Conservation (phyloP, 2,329 filamentous ascomycete genomes). For the Rhynchosporium agropyri region DNA sequence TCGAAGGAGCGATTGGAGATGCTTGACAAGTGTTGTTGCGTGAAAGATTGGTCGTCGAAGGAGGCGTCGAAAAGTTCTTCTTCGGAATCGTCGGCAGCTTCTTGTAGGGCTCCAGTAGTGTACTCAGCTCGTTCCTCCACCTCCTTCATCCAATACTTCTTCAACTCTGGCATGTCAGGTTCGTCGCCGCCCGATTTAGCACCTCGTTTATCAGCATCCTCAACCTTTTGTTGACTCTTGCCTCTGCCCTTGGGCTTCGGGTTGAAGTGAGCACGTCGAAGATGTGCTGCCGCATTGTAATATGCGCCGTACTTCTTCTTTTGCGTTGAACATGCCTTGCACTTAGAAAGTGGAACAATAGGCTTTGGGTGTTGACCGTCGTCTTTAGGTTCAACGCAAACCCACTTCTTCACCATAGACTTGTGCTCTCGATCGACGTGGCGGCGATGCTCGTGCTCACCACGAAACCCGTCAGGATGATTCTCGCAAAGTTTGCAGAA, state of each 20-base stretch:
- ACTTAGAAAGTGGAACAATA: constrained; percentile 60
- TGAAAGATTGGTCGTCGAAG: constrained; percentile 30
- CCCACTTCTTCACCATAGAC: constrained; percentile 55
- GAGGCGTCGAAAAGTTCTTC: constrained; percentile 43
- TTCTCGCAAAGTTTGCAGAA: constrained; percentile 75
- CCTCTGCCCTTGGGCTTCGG: constrained; percentile 55
- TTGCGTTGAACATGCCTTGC: constrained; percentile 73
- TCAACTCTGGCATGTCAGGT: constrained; percentile 57
- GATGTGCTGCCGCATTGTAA: constrained; percentile 92
- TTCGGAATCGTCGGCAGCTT: constrained; percentile 44
- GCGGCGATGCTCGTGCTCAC: constrained; percentile 80
- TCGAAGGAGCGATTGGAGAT: constrained; percentile 33
- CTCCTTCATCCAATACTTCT: constrained; percentile 64
- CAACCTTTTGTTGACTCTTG: constrained; percentile 41
- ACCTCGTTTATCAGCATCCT: constrained; percentile 51
- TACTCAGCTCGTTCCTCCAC: constrained; percentile 46
- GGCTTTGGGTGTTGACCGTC: constrained; percentile 52
- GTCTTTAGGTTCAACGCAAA: constrained; percentile 57
- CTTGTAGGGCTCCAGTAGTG: constrained; percentile 37
- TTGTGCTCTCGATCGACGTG: constrained; percentile 71
- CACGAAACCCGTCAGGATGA: constrained; percentile 84
- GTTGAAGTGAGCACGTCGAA: constrained; percentile 86
- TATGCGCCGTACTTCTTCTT: constrained; percentile 93
- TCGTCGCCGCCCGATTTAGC: constrained; percentile 58
- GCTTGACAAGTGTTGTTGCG: constrained; percentile 30